phyloP scores from a whole-genome alignment of 768 basidiomycete species.

The Tulasnella sp. region DNA sequence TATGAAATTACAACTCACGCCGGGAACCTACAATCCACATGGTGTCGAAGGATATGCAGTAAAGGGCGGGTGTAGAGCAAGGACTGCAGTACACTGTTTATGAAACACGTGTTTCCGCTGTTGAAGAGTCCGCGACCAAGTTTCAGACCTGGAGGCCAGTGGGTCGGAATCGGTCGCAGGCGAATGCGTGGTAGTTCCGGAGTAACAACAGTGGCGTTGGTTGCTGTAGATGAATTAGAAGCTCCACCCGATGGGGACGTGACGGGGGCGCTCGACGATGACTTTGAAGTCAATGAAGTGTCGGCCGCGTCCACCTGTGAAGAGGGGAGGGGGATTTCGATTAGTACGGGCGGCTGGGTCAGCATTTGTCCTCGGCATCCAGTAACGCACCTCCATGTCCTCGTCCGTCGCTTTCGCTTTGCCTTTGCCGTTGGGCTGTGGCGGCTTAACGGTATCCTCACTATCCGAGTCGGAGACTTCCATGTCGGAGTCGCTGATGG shows the following conservation, averaged over 20 bases:
- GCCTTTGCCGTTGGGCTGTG: constrained; percentile 40
- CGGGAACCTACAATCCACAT: constrained; percentile 57
- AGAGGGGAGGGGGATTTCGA: constrained; percentile 7
- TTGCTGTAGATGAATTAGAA: neutral
- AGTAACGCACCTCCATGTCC: neutral
- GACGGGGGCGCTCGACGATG: neutral
- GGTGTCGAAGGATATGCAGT: constrained; percentile 52
- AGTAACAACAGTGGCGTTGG: neutral
- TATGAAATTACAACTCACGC: no score
- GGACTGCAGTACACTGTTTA: constrained; percentile 93
- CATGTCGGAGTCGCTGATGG: constrained; percentile 55
- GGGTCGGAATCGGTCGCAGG: constrained; percentile 7
- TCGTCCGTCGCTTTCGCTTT: constrained; percentile 44
- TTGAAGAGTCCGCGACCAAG: constrained; percentile 70
- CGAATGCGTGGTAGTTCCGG: neutral
- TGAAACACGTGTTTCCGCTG: constrained; percentile 90
- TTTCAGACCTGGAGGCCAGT: constrained; percentile 22
- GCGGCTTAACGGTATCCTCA: constrained; percentile 44
- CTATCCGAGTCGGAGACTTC: neutral
- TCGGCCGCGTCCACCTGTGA: neutral
- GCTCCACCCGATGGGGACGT: constrained; percentile 3
- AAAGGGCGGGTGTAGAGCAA: constrained; percentile 90
- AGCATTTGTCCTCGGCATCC: neutral
- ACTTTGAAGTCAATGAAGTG: constrained; percentile 12
- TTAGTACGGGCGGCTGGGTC: neutral